These are phyloP conservation scores for Tetrahymena malaccensis DNA, from an alignment of 73 alveolate species.

Conservation along the genomic window DNA sequence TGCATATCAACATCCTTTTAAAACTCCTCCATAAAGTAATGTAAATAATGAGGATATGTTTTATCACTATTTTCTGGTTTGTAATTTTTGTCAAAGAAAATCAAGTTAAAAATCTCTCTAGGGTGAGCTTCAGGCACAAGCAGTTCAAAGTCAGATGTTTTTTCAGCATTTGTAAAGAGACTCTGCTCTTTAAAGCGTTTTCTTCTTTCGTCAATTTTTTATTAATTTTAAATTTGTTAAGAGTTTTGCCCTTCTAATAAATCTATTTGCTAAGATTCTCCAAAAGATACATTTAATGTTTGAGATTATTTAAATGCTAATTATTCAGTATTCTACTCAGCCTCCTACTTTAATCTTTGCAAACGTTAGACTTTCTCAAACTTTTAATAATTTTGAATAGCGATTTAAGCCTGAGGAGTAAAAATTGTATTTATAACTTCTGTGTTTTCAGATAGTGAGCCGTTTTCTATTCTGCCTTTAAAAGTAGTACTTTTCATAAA, in stretches of 20 bases:
- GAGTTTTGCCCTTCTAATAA: background rate
- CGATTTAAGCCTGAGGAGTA: background rate
- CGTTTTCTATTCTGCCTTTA: constrained; percentile 29
- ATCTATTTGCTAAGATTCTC: background rate
- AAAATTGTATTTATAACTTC: background rate
- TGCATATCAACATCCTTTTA: background rate
- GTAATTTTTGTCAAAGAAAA: background rate
- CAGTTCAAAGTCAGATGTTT: background rate
- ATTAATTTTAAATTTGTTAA: background rate
- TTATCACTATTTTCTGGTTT: background rate
- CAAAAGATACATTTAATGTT: background rate
- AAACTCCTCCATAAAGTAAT: background rate
- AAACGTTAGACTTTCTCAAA: background rate
- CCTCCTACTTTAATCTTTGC: background rate
- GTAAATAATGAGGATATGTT: background rate
- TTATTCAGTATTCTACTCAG: background rate
- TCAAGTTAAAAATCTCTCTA: background rate
- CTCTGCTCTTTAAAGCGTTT: background rate
- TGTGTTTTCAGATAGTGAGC: constrained; percentile 13
- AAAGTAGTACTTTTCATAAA: constrained; percentile 11
- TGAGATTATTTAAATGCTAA: background rate
- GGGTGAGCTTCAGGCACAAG: background rate
- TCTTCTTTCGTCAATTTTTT: background rate
- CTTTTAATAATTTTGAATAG: background rate
- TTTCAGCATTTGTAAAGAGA: background rate